Evolutionary conservation across 176 grass and related monocot genomes (phyloP), one percentile per base, ranked within the genome.

Genomic region (Coix lacrymajobi): DNA sequence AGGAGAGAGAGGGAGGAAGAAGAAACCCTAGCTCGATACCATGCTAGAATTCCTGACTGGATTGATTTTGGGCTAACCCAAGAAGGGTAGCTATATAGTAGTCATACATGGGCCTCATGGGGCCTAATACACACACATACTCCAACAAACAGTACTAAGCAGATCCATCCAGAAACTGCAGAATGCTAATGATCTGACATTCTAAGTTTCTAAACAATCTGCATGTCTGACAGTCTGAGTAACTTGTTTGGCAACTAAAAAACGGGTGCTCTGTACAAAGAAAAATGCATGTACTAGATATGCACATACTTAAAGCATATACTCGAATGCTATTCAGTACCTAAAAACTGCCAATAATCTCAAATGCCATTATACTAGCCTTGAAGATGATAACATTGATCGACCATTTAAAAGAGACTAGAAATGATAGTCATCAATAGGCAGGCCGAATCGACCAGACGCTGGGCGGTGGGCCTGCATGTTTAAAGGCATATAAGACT

Each of bases 391-490:
- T n/a, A n/a, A n/a, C n/a, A n/a, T n/a, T n/a, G 37, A 58, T 82
- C 36, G 71, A 19, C 51, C 37, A 5, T 36, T 66, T 45, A 69
- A 33, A 44, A 73, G 0, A 73, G 87, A 88, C 82, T 87, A 92
- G 77, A 90, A 91, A 84, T 97, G 94, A 68, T 86, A 79, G 39
- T 92, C 89, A 6, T 97, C 92, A 10, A 94, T 85, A 29, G 37
- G 70, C 65, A 78, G 56, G 78, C 87, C 83, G 71, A 52, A 8
- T 89, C 65, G 3, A 87, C 88, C 28, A 89, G 87, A 73, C 81
- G 63, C 39, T 51, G 83, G 58, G 77, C 43, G 2, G 83, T 83
- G 44, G n/a, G 82, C 81, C 94, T 97, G 81, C 67, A 61, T 60
- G 46, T 75, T 54, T 78, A 40, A 73, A 70, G 37, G 19, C 39